phyloP scores from a whole-genome alignment of 2,329 filamentous ascomycete genomes.

The Leptographium lundbergii region DNA sequence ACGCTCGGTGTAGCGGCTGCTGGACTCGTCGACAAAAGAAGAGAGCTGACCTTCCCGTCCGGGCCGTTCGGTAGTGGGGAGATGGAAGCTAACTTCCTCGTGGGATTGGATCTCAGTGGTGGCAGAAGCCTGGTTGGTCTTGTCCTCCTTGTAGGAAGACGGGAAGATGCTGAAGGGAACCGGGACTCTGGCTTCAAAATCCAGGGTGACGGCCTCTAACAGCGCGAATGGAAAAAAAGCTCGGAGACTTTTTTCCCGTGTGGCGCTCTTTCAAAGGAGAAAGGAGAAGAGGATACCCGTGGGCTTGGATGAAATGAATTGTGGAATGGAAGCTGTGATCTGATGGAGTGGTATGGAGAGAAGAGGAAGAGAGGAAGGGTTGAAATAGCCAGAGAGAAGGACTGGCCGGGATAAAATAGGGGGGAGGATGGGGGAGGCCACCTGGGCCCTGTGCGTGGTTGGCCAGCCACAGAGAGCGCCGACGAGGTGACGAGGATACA shows the following conservation, averaged over 20 bases:
- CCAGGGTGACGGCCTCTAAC: constrained; percentile 84
- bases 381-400: constrained; percentile 6
- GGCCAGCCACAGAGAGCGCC: neutral
- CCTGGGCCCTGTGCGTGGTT: neutral
- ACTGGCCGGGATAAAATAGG: constrained; percentile 9
- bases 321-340: neutral
- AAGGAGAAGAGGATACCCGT: constrained; percentile 27
- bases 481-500: neutral
- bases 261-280: constrained; percentile 41
- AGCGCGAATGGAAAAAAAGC: constrained; percentile 44
- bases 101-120: constrained; percentile 48
- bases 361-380: constrained; percentile 10
- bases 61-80: constrained; percentile 69
- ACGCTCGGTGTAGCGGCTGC: constrained; percentile 31
- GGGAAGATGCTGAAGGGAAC: constrained; percentile 99
- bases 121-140: constrained; percentile 20
- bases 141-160: constrained; percentile 33
- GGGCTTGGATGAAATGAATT: neutral
- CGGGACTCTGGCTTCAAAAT: constrained; percentile 99
- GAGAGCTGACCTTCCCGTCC: constrained; percentile 96
- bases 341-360: constrained; percentile 9
- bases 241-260: constrained; percentile 21
- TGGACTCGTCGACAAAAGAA: constrained; percentile 35
- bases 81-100: constrained; percentile 71
- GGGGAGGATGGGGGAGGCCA: constrained; percentile 6